These are phyloP conservation scores for Colletotrichum phormii DNA, from an alignment of 2,329 filamentous ascomycete genomes.

Conservation along the genomic window DNA sequence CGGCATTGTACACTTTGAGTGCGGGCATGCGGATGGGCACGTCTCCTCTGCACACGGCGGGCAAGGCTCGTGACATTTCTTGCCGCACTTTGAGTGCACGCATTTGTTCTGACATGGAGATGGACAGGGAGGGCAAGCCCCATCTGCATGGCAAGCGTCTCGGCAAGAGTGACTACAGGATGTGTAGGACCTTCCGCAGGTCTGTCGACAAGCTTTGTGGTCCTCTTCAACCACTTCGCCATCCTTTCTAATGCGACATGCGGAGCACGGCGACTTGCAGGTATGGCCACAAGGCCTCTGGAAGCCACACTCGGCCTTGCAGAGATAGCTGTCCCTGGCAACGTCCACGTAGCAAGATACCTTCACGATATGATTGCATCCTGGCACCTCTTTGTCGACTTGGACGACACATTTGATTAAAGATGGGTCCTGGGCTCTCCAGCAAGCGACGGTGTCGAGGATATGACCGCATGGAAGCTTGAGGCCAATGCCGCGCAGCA, in stretches of 20 bases:
- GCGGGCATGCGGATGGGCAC: slow-evolving; percentile 68
- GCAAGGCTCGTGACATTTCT: slow-evolving; percentile 70
- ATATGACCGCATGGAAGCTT: slow-evolving; percentile 57
- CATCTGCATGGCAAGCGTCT: slow-evolving; percentile 61
- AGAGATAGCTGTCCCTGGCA: slow-evolving; percentile 53
- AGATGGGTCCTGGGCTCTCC: slow-evolving; percentile 55
- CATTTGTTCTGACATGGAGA: slow-evolving; percentile 66
- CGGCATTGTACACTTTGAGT: slow-evolving; percentile 63
- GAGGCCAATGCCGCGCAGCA: slow-evolving; percentile 45
- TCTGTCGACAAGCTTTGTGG: slow-evolving; percentile 61
- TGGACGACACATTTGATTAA: slow-evolving; percentile 59
- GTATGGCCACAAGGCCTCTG: slow-evolving; percentile 67
- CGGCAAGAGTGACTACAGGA: slow-evolving; percentile 69
- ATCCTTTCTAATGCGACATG: slow-evolving; percentile 56
- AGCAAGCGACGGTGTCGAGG: slow-evolving; percentile 47
- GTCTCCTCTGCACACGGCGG: slow-evolving; percentile 66
- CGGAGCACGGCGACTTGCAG: slow-evolving; percentile 61
- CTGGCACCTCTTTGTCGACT: slow-evolving; percentile 61
- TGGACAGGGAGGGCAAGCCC: slow-evolving; percentile 59
- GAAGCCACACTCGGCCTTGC: slow-evolving; percentile 58
- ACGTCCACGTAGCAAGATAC: slow-evolving; percentile 65
- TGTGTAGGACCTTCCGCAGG: slow-evolving; percentile 47
- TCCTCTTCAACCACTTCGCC: slow-evolving; percentile 44
- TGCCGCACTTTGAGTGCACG: slow-evolving; percentile 66
- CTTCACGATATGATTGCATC: slow-evolving; percentile 65